Evolutionary conservation across 2,329 filamentous ascomycete genomes (phyloP).

Genomic region (Pseudogymnoascus sp.): DNA sequence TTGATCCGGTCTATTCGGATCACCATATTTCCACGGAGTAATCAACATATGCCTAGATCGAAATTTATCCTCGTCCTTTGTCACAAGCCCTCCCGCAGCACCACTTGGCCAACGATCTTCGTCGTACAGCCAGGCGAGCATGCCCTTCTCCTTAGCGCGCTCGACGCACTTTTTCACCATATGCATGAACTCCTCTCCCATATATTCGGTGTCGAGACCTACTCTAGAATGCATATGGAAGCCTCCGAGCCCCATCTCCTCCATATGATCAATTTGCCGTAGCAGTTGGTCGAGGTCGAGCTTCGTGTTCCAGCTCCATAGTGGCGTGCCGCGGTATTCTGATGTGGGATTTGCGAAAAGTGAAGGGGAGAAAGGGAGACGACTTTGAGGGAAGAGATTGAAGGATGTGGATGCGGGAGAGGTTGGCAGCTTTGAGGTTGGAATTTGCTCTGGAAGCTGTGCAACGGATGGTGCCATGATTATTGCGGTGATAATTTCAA

Average conservation of each 20-base stretch:
- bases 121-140: slow-evolving; percentile 32
- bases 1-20: background rate
- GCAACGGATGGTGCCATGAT: background rate
- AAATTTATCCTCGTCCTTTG: slow-evolving; percentile 25
- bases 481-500: background rate
- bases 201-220: slow-evolving; percentile 31
- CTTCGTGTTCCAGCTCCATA: slow-evolving; percentile 31
- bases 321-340: slow-evolving; percentile 30
- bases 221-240: slow-evolving; percentile 31
- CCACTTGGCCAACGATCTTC: slow-evolving; percentile 32
- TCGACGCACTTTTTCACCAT: slow-evolving; percentile 29
- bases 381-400: background rate
- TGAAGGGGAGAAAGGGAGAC: slow-evolving; percentile 21
- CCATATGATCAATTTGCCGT: slow-evolving; percentile 29
- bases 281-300: slow-evolving; percentile 27
- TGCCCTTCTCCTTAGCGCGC: slow-evolving; percentile 28
- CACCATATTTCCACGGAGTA: slow-evolving; percentile 19
- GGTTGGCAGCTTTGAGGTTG: background rate
- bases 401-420: background rate
- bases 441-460: background rate
- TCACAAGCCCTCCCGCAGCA: slow-evolving; percentile 28
- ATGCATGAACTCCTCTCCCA: slow-evolving; percentile 31
- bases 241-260: slow-evolving; percentile 31
- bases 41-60: slow-evolving; percentile 29
- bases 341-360: slow-evolving; percentile 29